Evolutionary conservation across 2,329 filamentous ascomycete species (phyloP), one percentile per base, ranked within the genome.

Genomic region (Fusarium succisae): DNA sequence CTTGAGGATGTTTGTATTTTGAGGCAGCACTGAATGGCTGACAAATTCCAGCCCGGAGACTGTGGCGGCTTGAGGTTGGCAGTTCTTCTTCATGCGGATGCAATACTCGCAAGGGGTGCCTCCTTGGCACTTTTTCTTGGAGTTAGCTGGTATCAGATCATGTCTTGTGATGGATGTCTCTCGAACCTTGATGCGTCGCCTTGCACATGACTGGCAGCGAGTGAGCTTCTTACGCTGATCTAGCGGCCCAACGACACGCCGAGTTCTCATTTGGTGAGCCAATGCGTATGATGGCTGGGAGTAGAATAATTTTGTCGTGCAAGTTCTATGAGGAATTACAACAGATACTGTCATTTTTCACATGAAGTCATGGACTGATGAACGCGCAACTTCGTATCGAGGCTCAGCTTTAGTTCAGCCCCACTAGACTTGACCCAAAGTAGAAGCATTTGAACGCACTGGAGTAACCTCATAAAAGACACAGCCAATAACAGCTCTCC

Each of bases 51-150:
- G 32, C 8, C 38, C 15, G 1, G 20, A 30, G 1, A 22, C 8
- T 9, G n/a, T 0, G 1, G 35, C 22, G 2, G 11, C 22, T 44
- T 74, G 79, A 7, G 73, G 67, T 4, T 64, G 51, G 8, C 79
- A 81, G 9, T 10, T 26, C 37, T 79, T 80, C 2, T 69, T 73
- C 8, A 66, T 76, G 4, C 78, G 79, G 13, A 63, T 48, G 17
- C 79, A 81, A 8, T 81, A 76, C 13, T 75, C 68, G 50, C 79
- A 80, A 3, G 79, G 79, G 18, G 39, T 59, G 0, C 70, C 75
- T 0, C 77, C 79, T 35, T 80, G 63, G 4, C 79, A 81, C 79
- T 80, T 35, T 35, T 35, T 35, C 8, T 35, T 35, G 8, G 32
- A 35, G 32, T 35, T 35, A 35, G 32, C 32, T 35, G 32, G 32